phyloP scores from a whole-genome alignment of 331 rosid genomes.

The Rhamnella rubrinervis region DNA sequence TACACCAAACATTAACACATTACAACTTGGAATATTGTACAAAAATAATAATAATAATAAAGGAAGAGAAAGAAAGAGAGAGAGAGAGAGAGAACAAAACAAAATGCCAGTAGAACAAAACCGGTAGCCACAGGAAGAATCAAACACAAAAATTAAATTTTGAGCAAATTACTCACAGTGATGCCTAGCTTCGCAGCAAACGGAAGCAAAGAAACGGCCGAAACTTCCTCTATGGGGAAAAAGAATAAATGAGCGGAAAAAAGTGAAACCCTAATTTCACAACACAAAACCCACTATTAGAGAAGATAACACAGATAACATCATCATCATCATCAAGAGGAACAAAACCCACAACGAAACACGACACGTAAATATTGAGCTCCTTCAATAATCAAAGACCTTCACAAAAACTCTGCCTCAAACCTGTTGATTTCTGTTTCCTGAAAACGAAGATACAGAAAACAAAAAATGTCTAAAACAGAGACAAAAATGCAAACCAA shows the following conservation, averaged over 20 bases:
- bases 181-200: conserved; percentile 12
- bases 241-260: not conserved
- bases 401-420: conserved; percentile 13
- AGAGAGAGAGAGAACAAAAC: not conserved
- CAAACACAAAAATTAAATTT: not conserved
- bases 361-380: conserved; percentile 3
- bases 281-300: conserved; percentile 39
- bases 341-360: conserved; percentile 19
- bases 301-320: conserved; percentile 30
- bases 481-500: not conserved
- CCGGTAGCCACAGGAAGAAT: not conserved
- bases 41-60: not conserved
- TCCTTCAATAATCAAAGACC: not conserved
- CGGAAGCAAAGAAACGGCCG: not conserved
- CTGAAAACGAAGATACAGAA: conserved; percentile 9
- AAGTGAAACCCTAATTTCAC: conserved; percentile 68
- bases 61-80: no score
- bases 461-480: not conserved
- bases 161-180: conserved; percentile 36
- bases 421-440: not conserved
- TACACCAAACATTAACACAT: not conserved
- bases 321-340: conserved; percentile 5
- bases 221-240: conserved; percentile 10
- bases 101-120: not conserved
- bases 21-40: not conserved